These are phyloP conservation scores for Euphrasia confusa DNA, from an alignment of 257 asterid species.

Conservation along the genomic window DNA sequence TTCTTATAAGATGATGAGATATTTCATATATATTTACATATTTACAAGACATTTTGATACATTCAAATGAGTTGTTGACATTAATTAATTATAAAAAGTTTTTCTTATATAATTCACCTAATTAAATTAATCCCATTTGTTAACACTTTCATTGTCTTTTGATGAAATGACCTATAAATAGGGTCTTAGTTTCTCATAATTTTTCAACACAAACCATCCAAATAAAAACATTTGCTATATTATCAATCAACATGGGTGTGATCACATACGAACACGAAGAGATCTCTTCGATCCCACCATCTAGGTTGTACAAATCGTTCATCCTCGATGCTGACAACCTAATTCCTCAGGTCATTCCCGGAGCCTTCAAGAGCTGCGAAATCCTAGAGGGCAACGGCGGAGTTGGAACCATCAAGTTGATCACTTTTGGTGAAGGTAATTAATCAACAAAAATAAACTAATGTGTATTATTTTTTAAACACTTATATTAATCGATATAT, in stretches of 20 bases:
- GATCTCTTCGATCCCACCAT: constrained; percentile 39
- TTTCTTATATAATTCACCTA: too few species aligned
- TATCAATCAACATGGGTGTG: constrained; percentile 32
- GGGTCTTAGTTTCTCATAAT: not conserved
- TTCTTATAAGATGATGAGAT: too few species aligned
- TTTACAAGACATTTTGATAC: too few species aligned
- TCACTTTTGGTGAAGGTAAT: constrained; percentile 43
- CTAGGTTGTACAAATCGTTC: constrained; percentile 42
- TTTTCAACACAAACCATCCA: not conserved
- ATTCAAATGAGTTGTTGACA: too few species aligned
- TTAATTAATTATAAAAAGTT: too few species aligned
- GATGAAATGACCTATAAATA: constrained; percentile 18
- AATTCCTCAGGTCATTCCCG: constrained; percentile 42
- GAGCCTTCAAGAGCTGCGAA: constrained; percentile 43
- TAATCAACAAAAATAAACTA: not conserved
- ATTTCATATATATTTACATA: too few species aligned
- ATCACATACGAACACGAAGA: constrained; percentile 32
- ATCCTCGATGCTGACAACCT: constrained; percentile 46
- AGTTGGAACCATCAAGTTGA: constrained; percentile 39
- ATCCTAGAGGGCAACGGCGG: constrained; percentile 52
- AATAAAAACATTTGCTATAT: too few species aligned
- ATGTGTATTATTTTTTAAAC: too few species aligned
- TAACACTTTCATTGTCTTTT: not conserved
- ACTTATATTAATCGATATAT: not conserved
- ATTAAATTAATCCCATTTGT: too few species aligned